Evolutionary conservation across 2,329 filamentous ascomycete species (phyloP).

Genomic region (Stenocarpella maydis): DNA sequence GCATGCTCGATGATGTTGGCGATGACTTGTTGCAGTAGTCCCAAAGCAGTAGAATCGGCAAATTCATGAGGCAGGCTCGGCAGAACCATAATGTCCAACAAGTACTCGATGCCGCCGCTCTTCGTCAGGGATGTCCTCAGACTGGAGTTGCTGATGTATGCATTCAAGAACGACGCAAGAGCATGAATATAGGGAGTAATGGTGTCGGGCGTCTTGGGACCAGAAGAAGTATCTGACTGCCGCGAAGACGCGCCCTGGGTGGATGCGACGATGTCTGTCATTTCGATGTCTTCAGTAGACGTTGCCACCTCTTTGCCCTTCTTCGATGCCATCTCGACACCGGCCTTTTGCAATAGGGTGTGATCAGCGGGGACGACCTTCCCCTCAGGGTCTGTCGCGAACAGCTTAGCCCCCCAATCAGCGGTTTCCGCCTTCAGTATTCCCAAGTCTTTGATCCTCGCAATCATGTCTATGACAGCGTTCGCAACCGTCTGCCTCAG

Average conservation of each 20-base stretch:
- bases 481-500: conserved; percentile 83
- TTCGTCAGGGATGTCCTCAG: conserved; percentile 80
- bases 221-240: conserved; percentile 38
- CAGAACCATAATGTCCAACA: conserved; percentile 84
- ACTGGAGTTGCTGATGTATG: conserved; percentile 77
- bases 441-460: conserved; percentile 79
- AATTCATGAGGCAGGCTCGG: conserved; percentile 81
- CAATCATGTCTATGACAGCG: conserved; percentile 89
- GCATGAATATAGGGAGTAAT: conserved; percentile 78
- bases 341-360: conserved; percentile 43
- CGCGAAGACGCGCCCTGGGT: conserved; percentile 2
- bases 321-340: conserved; percentile 39
- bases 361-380: conserved; percentile 66
- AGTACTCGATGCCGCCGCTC: conserved; percentile 79
- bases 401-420: conserved; percentile 82
- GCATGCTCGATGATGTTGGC: conserved; percentile 82
- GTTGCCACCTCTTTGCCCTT: conserved; percentile 52
- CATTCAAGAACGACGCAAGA: conserved; percentile 75
- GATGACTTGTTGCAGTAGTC: conserved; percentile 77
- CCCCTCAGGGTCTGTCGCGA: conserved; percentile 66
- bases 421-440: conserved; percentile 72
- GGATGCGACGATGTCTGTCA: conserved; percentile 62
- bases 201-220: conserved; percentile 26
- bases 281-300: conserved; percentile 66
- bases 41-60: conserved; percentile 71